Conservation (phyloP, 2,329 filamentous ascomycete genomes). For the Aspergillus melleus region DNA sequence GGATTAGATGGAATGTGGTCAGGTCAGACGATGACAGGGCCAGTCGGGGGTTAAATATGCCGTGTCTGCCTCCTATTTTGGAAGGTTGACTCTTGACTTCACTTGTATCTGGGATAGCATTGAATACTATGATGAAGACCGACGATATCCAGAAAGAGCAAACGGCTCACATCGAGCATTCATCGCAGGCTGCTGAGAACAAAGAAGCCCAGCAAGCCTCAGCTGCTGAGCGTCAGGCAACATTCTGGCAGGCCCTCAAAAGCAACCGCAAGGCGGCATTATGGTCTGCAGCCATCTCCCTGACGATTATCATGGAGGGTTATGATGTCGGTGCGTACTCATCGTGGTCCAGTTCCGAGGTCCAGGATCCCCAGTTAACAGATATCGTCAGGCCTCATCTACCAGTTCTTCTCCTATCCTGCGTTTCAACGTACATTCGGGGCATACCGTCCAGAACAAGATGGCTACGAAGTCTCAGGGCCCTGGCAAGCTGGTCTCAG, state of each 20-base stretch:
- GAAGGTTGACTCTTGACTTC: background rate
- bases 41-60: background rate
- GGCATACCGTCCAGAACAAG: slow-evolving; percentile 5
- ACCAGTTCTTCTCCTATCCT: slow-evolving; percentile 27
- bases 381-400: slow-evolving; percentile 15
- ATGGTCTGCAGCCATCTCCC: slow-evolving; percentile 13
- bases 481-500: slow-evolving; percentile 27
- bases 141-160: slow-evolving; percentile 2
- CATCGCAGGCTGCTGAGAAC: background rate
- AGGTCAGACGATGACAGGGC: no score
- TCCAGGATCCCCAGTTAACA: background rate
- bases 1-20: no score
- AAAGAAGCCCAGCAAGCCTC: slow-evolving; percentile 13
- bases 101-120: background rate
- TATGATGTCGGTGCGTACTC: slow-evolving; percentile 19
- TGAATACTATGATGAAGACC: slow-evolving; percentile 2
- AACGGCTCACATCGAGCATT: slow-evolving; percentile 8
- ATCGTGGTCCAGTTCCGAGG: no score
- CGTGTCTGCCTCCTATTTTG: background rate
- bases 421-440: slow-evolving; percentile 17
- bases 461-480: slow-evolving; percentile 19
- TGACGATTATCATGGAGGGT: slow-evolving; percentile 18
- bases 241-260: slow-evolving; percentile 10
- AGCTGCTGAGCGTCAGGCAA: slow-evolving; percentile 10
- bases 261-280: slow-evolving; percentile 10